These are phyloP conservation scores for Ophiocordyceps sinensis DNA, from an alignment of 2,329 filamentous ascomycete genomes.

Conservation along the genomic window DNA sequence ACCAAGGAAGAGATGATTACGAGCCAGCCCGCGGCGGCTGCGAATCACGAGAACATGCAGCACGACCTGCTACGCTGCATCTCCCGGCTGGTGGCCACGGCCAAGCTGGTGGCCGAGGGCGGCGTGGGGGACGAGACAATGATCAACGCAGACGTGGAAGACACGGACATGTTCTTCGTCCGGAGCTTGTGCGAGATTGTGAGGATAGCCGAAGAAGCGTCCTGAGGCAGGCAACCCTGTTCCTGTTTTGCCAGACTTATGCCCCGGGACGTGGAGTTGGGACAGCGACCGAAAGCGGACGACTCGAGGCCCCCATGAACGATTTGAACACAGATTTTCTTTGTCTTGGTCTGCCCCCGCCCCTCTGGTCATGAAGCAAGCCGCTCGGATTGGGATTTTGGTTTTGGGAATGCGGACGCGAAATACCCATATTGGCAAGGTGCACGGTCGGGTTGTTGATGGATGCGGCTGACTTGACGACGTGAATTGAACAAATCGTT, in stretches of 20 bases:
- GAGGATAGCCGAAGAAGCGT: constrained; percentile 18
- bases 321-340: background rate
- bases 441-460: background rate
- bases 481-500: background rate
- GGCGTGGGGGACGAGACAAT: constrained; percentile 14
- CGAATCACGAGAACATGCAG: constrained; percentile 24
- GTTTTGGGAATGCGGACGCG: background rate
- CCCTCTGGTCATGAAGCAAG: background rate
- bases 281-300: background rate
- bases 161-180: constrained; percentile 22
- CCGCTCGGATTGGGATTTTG: background rate
- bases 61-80: constrained; percentile 36
- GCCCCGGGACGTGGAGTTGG: background rate
- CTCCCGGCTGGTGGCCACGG: constrained; percentile 32
- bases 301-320: background rate
- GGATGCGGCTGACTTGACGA: background rate
- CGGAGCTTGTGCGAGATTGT: constrained; percentile 29
- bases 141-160: constrained; percentile 15
- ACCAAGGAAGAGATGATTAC: constrained; percentile 12
- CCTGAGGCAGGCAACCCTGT: background rate
- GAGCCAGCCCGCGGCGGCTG: constrained; percentile 6
- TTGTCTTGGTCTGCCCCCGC: background rate
- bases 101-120: constrained; percentile 21
- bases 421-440: constrained; percentile 2
- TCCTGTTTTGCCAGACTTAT: background rate